Conservation (phyloP, 1,284 basidiomycete species). For the Irpex rosettiformis region DNA sequence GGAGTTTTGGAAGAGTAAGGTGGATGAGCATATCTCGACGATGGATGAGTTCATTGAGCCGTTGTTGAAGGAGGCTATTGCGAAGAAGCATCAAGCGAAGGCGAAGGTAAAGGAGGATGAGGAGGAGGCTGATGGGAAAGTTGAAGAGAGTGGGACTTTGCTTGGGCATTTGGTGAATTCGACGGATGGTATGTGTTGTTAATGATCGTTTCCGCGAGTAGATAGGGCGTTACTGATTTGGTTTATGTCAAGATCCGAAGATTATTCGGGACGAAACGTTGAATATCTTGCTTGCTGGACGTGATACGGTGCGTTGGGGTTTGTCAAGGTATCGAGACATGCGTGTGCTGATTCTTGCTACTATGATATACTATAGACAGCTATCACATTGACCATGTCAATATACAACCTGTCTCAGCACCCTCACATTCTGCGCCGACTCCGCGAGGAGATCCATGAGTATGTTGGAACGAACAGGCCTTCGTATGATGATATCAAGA, state of each 20-base stretch:
- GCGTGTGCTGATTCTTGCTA: no score
- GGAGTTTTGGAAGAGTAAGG: slow-evolving; percentile 60
- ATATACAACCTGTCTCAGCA: slow-evolving; percentile 29
- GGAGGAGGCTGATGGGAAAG: slow-evolving; percentile 39
- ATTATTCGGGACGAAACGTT: slow-evolving; percentile 68
- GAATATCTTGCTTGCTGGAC: slow-evolving; percentile 68
- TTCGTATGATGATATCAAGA: slow-evolving; percentile 26
- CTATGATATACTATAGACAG: slow-evolving; percentile 22
- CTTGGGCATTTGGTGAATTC: slow-evolving; percentile 61
- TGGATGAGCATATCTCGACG: slow-evolving; percentile 42
- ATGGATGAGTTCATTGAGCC: slow-evolving; percentile 63
- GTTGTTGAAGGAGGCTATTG: slow-evolving; percentile 50
- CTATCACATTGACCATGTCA: slow-evolving; percentile 28
- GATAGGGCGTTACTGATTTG: neutral
- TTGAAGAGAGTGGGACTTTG: slow-evolving; percentile 44
- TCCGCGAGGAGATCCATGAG: slow-evolving; percentile 22
- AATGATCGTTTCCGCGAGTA: neutral
- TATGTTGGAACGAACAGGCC: slow-evolving; percentile 22
- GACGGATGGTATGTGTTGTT: slow-evolving; percentile 46
- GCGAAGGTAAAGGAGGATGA: slow-evolving; percentile 29
- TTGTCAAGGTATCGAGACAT: no score
- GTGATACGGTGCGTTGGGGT: slow-evolving; percentile 64
- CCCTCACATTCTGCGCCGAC: slow-evolving; percentile 26
- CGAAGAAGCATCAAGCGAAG: slow-evolving; percentile 19
- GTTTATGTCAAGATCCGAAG: slow-evolving; percentile 37